These are phyloP conservation scores for Beauveria medogensis DNA, from an alignment of 2,329 filamentous ascomycete species.

Conservation along the genomic window DNA sequence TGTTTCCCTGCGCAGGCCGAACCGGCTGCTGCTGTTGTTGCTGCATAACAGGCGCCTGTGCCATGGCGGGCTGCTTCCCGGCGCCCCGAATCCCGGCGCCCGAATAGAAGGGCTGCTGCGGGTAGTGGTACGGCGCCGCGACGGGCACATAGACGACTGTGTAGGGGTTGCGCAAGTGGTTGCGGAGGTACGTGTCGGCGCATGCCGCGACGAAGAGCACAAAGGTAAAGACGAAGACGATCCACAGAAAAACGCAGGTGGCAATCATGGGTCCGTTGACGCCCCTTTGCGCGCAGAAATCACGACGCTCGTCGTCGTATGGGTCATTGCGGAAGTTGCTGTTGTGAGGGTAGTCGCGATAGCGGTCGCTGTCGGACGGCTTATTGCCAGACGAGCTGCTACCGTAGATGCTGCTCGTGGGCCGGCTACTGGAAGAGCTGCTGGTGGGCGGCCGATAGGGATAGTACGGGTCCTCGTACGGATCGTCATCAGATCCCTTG, in stretches of 20 bases:
- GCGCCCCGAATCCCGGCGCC: background rate
- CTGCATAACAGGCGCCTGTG: background rate
- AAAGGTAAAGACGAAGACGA: slow-evolving; percentile 3
- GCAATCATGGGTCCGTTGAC: background rate
- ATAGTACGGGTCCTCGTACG: background rate
- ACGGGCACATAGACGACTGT: slow-evolving; percentile 3
- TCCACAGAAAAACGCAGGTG: slow-evolving; percentile 3
- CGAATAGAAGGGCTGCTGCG: background rate
- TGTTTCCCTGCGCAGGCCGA: background rate
- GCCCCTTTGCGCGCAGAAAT: background rate
- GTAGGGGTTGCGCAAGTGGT: slow-evolving; percentile 5
- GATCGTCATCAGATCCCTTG: background rate
- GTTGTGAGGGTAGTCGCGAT: background rate
- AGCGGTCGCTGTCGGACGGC: background rate
- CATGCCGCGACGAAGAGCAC: slow-evolving; percentile 2
- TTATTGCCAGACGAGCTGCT: too few relatives aligned
- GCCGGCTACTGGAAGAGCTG: background rate
- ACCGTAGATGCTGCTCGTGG: background rate
- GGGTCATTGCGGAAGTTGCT: background rate
- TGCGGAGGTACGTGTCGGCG: slow-evolving; percentile 13
- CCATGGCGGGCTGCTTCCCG: background rate
- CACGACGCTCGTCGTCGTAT: background rate
- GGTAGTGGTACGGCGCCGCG: background rate
- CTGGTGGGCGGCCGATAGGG: background rate
- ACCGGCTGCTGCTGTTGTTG: background rate